Evolutionary conservation across 2,329 filamentous ascomycete genomes (phyloP).

Genomic region (Colletotrichum musae): DNA sequence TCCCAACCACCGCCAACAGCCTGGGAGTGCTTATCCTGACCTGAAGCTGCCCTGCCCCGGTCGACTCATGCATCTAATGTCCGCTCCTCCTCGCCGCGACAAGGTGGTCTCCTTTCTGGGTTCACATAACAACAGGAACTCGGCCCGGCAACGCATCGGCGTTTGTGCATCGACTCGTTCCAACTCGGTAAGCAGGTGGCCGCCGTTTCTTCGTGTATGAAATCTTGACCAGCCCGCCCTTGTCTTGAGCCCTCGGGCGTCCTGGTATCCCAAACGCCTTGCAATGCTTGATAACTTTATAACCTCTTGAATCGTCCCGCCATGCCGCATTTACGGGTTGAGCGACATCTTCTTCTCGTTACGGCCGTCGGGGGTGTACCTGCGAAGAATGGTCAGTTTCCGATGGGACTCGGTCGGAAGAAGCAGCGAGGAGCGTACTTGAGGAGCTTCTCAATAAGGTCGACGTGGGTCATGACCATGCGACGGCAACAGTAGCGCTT

Average conservation of each 20-base stretch:
- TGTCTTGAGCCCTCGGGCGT: not conserved
- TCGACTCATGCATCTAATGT: not conserved
- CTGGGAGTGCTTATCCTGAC: not conserved
- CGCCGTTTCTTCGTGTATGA: not conserved
- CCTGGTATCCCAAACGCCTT: constrained; percentile 41
- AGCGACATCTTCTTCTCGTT: constrained; percentile 73
- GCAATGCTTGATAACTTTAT: constrained; percentile 41
- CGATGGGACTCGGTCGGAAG: constrained; percentile 29
- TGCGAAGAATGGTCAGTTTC: constrained; percentile 46
- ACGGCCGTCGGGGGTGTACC: constrained; percentile 74
- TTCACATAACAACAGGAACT: not conserved
- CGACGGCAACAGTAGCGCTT: constrained; percentile 98
- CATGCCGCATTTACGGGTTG: constrained; percentile 42
- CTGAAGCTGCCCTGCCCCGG: not conserved
- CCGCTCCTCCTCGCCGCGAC: not conserved
- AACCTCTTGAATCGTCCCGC: constrained; percentile 38
- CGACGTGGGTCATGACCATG: constrained; percentile 99
- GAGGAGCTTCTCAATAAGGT: constrained; percentile 97
- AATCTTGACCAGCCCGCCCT: not conserved
- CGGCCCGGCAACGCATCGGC: not conserved
- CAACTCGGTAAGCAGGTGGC: not conserved
- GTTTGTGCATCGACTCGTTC: not conserved
- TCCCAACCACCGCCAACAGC: constrained; percentile 9
- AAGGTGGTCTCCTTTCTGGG: not conserved
- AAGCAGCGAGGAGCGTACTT: constrained; percentile 72